Evolutionary conservation across 805 yeast genomes (phyloP).

Genomic region (Ogataea trehalophila): DNA sequence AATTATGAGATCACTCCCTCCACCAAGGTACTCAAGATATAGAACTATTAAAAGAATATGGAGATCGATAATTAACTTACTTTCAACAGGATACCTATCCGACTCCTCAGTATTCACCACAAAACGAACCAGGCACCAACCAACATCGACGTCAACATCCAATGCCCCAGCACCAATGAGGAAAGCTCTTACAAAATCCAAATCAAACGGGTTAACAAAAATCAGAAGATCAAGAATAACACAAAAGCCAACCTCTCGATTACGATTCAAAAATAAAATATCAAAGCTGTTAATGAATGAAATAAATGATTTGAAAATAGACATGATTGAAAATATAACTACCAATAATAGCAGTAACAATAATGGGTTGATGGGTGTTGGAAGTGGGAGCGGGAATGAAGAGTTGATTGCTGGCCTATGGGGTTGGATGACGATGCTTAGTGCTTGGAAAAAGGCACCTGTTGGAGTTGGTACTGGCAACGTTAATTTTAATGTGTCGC

Average conservation of each 20-base stretch:
- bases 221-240: constrained; percentile 30
- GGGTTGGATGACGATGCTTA: not conserved
- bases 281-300: constrained; percentile 21
- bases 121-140: constrained; percentile 3
- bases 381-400: not conserved
- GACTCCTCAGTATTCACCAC: constrained; percentile 29
- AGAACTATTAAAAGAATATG: constrained; percentile 30
- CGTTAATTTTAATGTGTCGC: constrained; percentile 15
- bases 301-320: constrained; percentile 12
- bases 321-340: not conserved
- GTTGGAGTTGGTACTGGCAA: constrained; percentile 5
- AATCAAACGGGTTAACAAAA: constrained; percentile 23
- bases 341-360: too few species aligned
- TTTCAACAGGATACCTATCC: constrained; percentile 31
- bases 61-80: constrained; percentile 27
- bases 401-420: not conserved
- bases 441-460: not conserved
- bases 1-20: constrained; percentile 32
- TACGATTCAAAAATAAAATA: constrained; percentile 19
- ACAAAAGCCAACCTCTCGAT: constrained; percentile 26
- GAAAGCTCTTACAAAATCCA: not conserved
- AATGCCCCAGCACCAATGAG: not conserved
- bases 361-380: not conserved
- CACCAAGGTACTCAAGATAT: constrained; percentile 32
- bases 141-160: constrained; percentile 5